Base-by-base conservation (phyloP, 73 alveolate genomes). In the Paramecium octaurelia region DNA sequence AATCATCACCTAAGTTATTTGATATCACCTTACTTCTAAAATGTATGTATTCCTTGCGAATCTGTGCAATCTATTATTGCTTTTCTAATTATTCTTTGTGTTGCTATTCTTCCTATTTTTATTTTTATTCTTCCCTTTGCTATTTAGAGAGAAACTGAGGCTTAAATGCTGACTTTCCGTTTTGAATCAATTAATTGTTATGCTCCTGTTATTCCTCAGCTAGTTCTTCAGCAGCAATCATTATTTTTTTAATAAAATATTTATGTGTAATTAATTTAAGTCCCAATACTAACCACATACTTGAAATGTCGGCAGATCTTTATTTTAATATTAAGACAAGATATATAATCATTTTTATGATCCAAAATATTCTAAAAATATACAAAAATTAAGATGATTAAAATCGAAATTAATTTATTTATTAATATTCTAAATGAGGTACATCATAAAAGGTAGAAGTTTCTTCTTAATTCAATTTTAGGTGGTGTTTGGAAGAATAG, bases 401-500 rank as follows among this genome's bases (percentile, higher is more conserved):
- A 18, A 16, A n/a, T 18, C 48, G 10, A 54, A 54, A 54, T 54
- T n/a, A 54, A 54, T 54, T 54, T n/a, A 54, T 54, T 54, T 54
- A 54, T 75, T 75, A 75, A 75, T 31, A 64, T 64, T 80, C 57
- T 80, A 31, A 21, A 80, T 80, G 91, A 40, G 91, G 48, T 80
- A 80, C 57, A 80, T 80, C 16, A 80, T 80, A 42, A 80, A 80
- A 80, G 91, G 91, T 80, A 80, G 91, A 80, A 73, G 87, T 73
- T 27, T 38, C 75, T 24, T 46, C 8, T 20, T 11, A 24, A 54
- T 54, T n/a, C 29, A 54, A 21, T 1, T 36, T 24, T 44, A 93
- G 99, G 99, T 31, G 99, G 99, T 69, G 97, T 99, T 38, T 99
- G 99, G 99, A 99, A 99, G 94, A 99, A 99, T 96, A 97, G 98